Evolutionary conservation across 2,329 filamentous ascomycete species (phyloP).

Genomic region (Thelonectria discophora): DNA sequence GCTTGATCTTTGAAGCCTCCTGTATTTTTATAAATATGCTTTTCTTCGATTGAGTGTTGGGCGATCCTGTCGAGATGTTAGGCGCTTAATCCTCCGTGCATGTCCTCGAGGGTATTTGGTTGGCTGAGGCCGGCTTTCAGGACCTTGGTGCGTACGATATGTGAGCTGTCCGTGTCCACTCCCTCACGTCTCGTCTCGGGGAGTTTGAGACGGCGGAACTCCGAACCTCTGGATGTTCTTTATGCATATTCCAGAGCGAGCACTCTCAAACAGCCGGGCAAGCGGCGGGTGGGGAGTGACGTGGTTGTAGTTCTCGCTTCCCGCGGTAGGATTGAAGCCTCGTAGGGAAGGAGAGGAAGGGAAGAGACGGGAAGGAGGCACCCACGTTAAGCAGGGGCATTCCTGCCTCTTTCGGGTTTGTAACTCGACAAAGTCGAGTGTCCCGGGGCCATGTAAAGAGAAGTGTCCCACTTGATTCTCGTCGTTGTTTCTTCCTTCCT

Average conservation of each 20-base stretch:
- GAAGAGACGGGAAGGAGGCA: neutral
- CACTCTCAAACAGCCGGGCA: neutral
- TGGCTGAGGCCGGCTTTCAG: neutral
- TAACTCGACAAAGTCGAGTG: neutral
- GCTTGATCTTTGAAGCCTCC: neutral
- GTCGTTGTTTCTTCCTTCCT: neutral
- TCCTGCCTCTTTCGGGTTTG: neutral
- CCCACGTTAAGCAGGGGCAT: neutral
- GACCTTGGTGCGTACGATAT: neutral
- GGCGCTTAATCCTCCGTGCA: neutral
- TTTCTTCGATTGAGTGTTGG: too few relatives aligned
- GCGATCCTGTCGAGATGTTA: neutral
- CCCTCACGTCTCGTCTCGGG: neutral
- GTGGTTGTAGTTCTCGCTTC: neutral
- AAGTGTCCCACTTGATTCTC: neutral
- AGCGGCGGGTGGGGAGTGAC: neutral
- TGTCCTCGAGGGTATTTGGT: neutral
- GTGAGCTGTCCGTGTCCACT: neutral
- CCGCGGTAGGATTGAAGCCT: neutral
- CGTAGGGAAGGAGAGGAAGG: neutral
- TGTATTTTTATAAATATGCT: too few relatives aligned
- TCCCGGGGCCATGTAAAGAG: neutral
- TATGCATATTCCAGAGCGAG: neutral
- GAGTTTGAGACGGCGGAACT: neutral
- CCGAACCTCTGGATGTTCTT: neutral